Evolutionary conservation across 2,329 filamentous ascomycete species (phyloP), one percentile per base, ranked within the genome.

Genomic region (Dothistroma septosporum): DNA sequence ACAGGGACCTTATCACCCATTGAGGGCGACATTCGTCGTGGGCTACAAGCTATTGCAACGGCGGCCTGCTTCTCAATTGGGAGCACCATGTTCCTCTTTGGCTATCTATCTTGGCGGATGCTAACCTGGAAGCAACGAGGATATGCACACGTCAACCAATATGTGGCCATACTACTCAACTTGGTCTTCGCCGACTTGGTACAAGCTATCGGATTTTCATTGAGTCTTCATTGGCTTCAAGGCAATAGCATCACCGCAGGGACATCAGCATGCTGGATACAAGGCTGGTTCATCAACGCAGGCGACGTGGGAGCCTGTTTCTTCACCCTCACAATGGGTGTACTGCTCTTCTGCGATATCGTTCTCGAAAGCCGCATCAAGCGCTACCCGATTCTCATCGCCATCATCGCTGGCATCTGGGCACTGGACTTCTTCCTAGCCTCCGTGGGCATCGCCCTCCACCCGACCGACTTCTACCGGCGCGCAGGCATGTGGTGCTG

Each of bases 401-500:
- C 72, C 0, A 69, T 67, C 0, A 80, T 89, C n/a, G 65, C 71
- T 1, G 61, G 67, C 0, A 71, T 83, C 6, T 90, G 87, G 87
- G 32, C 76, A 2, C 85, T 88, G 61, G 78, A 85, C 8, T 83
- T 87, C 61, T 74, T 79, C 1, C 77, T 87, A 33, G 82, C 82
- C 0, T 72, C 84, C 1, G 75, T 86, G 31, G 84, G 77, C 0
- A 73, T 81, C 0, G 75, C 75, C 5, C 65, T 78, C n/a, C 74
- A 80, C 64, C 70, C 69, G 71, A 3, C 73, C 1, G 73, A 76
- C 33, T 74, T 86, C 52, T 89, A 85, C 60, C 85, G 87, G 24
- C 79, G 86, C 19, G 86, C 86, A 31, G 84, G 83, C 11, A 81
- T 84, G 14, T 89, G 87, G 85, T 88, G 85, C 71, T 88, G 85